Conservation (phyloP, 2,329 filamentous ascomycete species). For the Xylaria sp. region DNA sequence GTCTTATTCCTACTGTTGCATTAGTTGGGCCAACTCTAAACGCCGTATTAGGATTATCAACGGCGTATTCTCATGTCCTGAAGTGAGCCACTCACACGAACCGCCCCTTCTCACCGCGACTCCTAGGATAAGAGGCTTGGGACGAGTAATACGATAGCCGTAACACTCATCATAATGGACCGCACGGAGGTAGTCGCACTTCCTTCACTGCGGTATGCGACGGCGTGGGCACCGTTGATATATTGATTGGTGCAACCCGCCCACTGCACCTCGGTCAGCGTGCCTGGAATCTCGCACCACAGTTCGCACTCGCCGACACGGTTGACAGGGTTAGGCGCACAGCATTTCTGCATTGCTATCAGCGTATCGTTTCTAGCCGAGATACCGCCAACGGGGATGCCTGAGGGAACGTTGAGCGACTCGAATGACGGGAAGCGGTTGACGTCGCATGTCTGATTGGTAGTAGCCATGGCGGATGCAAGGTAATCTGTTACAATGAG, state of each 20-base stretch:
- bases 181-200: neutral
- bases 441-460: neutral
- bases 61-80: neutral
- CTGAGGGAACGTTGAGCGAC: neutral
- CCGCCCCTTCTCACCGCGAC: neutral
- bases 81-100: neutral
- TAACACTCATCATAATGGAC: neutral
- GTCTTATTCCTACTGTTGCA: neutral
- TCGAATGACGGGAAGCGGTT: neutral
- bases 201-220: neutral
- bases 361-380: conserved; percentile 8
- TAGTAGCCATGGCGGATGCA: neutral
- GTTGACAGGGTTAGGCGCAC: conserved; percentile 13
- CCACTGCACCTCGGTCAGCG: neutral
- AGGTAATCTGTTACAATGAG: neutral
- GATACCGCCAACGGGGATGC: conserved; percentile 1
- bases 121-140: neutral
- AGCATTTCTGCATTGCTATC: conserved; percentile 14
- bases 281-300: conserved; percentile 15
- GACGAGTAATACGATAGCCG: neutral
- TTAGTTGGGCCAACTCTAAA: neutral
- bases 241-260: neutral
- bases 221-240: neutral
- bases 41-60: too few relatives aligned
- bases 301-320: conserved; percentile 6